A percentile compares a stretch with the other conserved stretches of the same genome.
These are phyloP conservation scores for Canavalia gladiata DNA, from an alignment of 306 rosid species.

Conservation along the genomic window DNA sequence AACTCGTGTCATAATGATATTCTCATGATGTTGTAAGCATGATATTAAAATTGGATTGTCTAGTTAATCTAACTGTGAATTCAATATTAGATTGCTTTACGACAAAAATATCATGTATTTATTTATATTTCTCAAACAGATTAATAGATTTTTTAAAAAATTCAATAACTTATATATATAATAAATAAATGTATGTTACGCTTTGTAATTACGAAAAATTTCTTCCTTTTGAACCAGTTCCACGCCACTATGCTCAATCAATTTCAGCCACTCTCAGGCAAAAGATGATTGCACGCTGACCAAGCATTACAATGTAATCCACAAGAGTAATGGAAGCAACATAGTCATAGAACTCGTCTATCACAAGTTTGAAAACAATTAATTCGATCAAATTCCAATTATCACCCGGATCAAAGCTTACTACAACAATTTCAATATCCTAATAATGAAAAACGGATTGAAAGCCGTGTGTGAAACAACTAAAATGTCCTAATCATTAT, in stretches of 20 bases:
- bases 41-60: background rate
- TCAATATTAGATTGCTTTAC: background rate
- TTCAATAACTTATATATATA: too few species aligned
- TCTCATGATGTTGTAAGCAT: background rate
- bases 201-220: too few species aligned
- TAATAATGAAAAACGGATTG: background rate
- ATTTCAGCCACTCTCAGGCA: background rate
- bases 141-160: too few species aligned
- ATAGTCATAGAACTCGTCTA: background rate
- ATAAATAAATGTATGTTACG: too few species aligned
- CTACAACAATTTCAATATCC: background rate
- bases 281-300: background rate
- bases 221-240: background rate
- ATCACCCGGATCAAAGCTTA: background rate
- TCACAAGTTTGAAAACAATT: background rate
- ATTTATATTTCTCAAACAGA: too few species aligned
- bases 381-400: background rate
- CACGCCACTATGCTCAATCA: background rate
- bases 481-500: background rate
- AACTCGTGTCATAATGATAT: background rate
- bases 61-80: background rate
- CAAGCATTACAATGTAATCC: conserved; percentile 1
- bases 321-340: background rate
- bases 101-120: background rate
- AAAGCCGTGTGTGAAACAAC: background rate